Evolutionary conservation across 179 eudicot genomes (phyloP), one percentile per base, ranked within the genome.

Genomic region (Nepenthes alata): DNA sequence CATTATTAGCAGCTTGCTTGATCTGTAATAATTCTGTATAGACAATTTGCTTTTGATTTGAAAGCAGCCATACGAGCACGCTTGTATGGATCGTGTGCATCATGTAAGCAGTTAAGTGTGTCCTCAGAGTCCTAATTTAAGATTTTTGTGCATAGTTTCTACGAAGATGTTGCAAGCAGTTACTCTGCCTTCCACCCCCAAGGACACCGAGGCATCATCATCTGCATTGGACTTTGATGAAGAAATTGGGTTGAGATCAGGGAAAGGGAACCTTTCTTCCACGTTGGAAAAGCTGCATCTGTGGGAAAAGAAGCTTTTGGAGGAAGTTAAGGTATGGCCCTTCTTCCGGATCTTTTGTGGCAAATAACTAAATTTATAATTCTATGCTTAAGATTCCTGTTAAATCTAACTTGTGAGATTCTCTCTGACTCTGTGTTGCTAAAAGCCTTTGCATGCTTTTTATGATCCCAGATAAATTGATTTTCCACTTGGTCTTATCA

Each of bases 111-210:
- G 25, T 25, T 25, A 25, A 25, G 0, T 50, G 49, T 45, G 11
- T 45, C 8, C 11, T 5, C 49, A 11, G 11, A 45, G 0, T 45
- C 6, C 11, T 45, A 45, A 45, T 11, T 5, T 11, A 45, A 5
- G 49, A 5, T 38, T 59, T 59, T 45, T 10, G 76, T 62, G 47
- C 2, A 57, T 89, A 89, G 95, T 80, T 70, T 82, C 98, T 11
- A 67, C 98, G 15, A 93, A 87, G 86, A 80, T 85, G 85, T 77
- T 89, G 75, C 81, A 83, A 66, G 83, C 66, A 5, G 71, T 85
- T 53, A 69, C 88, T 39, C 91, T 80, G 41, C 80, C 89, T 50
- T 83, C 88, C 15, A 65, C 84, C 45, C 80, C 89, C 13, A 73
- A 62, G 60, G 72, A 72, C 45, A 53, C 77, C 0, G 83, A 68